Percentiles rank a stretch among this genome's conserved stretches.
Conservation (phyloP, 257 asterid species). For the Gentiana macrophylla region DNA sequence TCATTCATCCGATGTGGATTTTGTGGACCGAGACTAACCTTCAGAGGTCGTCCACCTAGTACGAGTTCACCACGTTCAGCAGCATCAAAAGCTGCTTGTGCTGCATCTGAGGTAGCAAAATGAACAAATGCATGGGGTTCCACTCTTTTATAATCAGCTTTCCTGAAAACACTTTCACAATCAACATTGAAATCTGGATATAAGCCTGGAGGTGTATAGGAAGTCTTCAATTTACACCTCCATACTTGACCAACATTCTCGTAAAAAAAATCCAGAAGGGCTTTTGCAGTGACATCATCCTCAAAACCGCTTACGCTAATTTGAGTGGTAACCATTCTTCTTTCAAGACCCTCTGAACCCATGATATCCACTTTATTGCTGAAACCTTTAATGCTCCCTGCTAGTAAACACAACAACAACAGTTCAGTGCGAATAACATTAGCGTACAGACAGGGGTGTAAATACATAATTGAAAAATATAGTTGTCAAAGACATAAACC, state of each 20-base stretch:
- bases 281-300: slow-evolving; percentile 44
- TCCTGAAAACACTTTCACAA: slow-evolving; percentile 22
- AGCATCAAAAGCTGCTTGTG: slow-evolving; percentile 43
- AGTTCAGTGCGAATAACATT: too few relatives aligned
- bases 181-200: slow-evolving; percentile 51
- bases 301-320: slow-evolving; percentile 71
- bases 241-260: slow-evolving; percentile 54
- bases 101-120: slow-evolving; percentile 49
- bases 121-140: slow-evolving; percentile 86
- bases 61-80: slow-evolving; percentile 46
- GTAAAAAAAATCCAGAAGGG: slow-evolving; percentile 50
- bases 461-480: too few relatives aligned
- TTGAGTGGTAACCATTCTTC: slow-evolving; percentile 49
- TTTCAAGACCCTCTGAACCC: slow-evolving; percentile 38
- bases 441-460: too few relatives aligned
- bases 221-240: slow-evolving; percentile 90
- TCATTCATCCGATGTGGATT: slow-evolving; percentile 54
- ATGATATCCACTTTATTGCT: slow-evolving; percentile 12
- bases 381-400: slow-evolving; percentile 2
- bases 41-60: slow-evolving; percentile 28
- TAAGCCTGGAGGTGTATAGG: slow-evolving; percentile 74
- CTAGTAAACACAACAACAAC: not conserved
- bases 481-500: too few relatives aligned
- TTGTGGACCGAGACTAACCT: slow-evolving; percentile 68
- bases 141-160: slow-evolving; percentile 41